Base-by-base conservation (phyloP, 129 eudicot genomes). In the Escallonia rubra region DNA sequence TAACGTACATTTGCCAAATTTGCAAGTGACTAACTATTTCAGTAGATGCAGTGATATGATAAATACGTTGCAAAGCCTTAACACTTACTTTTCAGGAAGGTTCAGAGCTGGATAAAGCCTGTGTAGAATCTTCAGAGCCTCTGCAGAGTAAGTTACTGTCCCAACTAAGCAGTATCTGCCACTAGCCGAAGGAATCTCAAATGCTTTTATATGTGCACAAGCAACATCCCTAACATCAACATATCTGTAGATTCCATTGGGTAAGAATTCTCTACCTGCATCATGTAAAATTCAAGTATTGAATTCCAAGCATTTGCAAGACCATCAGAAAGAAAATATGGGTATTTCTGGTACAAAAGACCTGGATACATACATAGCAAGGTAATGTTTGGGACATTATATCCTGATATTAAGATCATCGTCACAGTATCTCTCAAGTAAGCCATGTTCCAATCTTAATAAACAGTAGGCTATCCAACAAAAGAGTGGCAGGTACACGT, bases 181-280 rank as follows among this genome's bases (percentile, higher is more conserved):
- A 44, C 65, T 74, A 6, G 90, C 90, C 5, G 84, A 46, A 34
- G 83, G 77, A 55, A 60, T 64, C 75, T 84, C 86, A 74, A 78
- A 78, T 40, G 90, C 90, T 68, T 64, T 63, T n/a, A 85, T 61
- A 69, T 81, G 90, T 40, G 78, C 90, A 15, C 4, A 51, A 3
- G 78, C 86, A 49, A 85, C 84, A 72, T 85, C 90, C 63, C 82
- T 85, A 11, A 85, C 84, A 77, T 84, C 83, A 58, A 84, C 86
- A 72, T 69, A 72, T 23, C 74, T 73, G 10, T 63, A 63, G 38
- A 62, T 61, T 62, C 63, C 77, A 23, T 55, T 72, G 0, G 64
- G 10, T 59, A 2, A 58, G 41, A 69, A 8, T 4, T 69, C 85
- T 52, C 56, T 47, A 66, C 89, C 89, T 77, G 74, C 69, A 51